Conservation (phyloP, 345 rosid species). For the Brassica cretica region DNA sequence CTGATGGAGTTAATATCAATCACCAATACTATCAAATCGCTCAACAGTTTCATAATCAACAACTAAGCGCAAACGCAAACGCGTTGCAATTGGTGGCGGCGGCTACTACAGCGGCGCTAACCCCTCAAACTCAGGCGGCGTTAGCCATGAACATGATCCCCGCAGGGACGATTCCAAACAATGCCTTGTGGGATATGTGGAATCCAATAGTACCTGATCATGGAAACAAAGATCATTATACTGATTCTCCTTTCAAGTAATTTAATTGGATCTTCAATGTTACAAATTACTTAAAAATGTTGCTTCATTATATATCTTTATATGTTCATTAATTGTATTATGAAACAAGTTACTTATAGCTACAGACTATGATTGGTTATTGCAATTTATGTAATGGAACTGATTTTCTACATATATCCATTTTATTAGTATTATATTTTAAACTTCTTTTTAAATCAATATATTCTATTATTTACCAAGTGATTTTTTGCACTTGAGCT, state of each 20-base stretch:
- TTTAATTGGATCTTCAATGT: neutral
- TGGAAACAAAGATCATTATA: conserved; percentile 51
- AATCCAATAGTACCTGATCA: conserved; percentile 62
- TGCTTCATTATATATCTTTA: conserved; percentile 4
- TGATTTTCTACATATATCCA: conserved; percentile 14
- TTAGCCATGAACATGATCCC: conserved; percentile 52
- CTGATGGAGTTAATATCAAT: conserved; percentile 39
- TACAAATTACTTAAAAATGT: neutral
- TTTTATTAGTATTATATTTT: neutral
- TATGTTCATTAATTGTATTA: conserved; percentile 10
- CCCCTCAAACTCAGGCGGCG: conserved; percentile 44
- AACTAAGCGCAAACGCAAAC: conserved; percentile 42
- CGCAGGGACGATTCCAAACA: conserved; percentile 40
- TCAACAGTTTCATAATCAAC: conserved; percentile 47
- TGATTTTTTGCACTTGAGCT: too few relatives aligned
- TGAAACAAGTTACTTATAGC: conserved; percentile 15
- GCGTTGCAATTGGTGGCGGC: conserved; percentile 44
- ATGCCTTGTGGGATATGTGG: conserved; percentile 79
- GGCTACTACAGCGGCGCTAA: conserved; percentile 29
- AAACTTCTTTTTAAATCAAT: neutral
- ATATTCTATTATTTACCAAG: too few relatives aligned
- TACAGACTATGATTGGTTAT: conserved; percentile 21
- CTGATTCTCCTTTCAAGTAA: conserved; percentile 64
- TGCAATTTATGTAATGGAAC: conserved; percentile 32
- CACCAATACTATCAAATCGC: conserved; percentile 49